Base-by-base conservation (phyloP, 164 flowering plant genomes). In the Liquidambar formosana region DNA sequence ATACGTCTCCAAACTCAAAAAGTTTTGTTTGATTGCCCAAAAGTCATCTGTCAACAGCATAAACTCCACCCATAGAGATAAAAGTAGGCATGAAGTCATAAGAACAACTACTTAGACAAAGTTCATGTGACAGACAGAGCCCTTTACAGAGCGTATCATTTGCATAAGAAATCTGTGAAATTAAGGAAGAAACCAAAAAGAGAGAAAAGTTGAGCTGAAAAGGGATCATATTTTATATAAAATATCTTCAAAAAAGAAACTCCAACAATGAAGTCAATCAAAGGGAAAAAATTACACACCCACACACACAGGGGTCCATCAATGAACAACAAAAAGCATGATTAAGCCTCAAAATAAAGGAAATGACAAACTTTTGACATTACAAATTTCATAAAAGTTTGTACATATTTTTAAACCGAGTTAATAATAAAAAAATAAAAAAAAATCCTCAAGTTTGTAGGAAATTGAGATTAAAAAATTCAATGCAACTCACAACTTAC, bases 91-190 rank as follows among this genome's bases (percentile, higher is more conserved):
- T 62, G 54, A 61, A 52, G 44, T 53, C 6, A 43, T 15, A 2
- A 38, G 8, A 28, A 28, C 38, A 49, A 12, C 10, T 57, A n/a
- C 9, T 45, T 56, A 47, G 46, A 28, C 67, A 64, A 48, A 57
- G 68, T 33, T 71, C 54, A 64, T 71, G 69, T 71, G 69, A 65
- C 8, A 44, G n/a, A 57, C 8, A 10, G 45, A 21, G 23, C 61
- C 51, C 19, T 56, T 66, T 66, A 51, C 54, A n/a, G n/a, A n/a
- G n/a, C n/a, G n/a, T n/a, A n/a, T 33, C 41, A 33, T 33, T 2
- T 2, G 4, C 41, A 33, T 33, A 33, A 33, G 41, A 6, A 33
- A 2, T 33, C 6, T 33, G 41, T 33, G 41, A 33, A 33, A 33
- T 33, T 2, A 33, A 33, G 41, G 41, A 33, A 33, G 41, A 33